These are phyloP conservation scores for Suillus subluteus DNA, from an alignment of 768 basidiomycete genomes.

Conservation along the genomic window DNA sequence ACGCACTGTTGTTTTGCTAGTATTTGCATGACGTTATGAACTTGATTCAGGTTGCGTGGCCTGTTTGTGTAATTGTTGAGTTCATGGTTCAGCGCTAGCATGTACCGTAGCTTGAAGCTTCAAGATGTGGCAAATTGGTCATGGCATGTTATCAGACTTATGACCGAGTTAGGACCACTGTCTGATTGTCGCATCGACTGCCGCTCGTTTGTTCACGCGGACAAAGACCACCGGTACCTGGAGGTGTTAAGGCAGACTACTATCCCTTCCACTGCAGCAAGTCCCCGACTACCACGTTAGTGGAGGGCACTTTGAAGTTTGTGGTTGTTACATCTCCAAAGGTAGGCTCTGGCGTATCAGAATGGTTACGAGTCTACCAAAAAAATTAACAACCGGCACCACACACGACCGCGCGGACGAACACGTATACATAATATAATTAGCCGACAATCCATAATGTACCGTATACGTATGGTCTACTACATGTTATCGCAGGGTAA, in stretches of 20 bases:
- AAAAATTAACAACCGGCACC: neutral
- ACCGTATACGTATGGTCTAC: neutral
- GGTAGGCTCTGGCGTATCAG: neutral
- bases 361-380: neutral
- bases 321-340: neutral
- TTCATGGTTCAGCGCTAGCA: neutral
- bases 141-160: neutral
- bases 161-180: neutral
- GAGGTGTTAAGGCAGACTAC: neutral
- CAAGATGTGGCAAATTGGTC: neutral
- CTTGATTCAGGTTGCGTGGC: neutral
- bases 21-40: neutral
- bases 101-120: neutral
- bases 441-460: neutral
- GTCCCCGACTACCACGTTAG: neutral
- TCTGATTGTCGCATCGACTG: neutral
- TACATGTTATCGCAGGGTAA: neutral
- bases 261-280: neutral
- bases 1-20: conserved; percentile 1
- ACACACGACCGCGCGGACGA: neutral
- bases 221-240: neutral
- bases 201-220: neutral
- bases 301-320: neutral
- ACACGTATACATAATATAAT: neutral
- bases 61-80: neutral